phyloP scores from a whole-genome alignment of 1,284 basidiomycete genomes.

The Tilletia indica region DNA sequence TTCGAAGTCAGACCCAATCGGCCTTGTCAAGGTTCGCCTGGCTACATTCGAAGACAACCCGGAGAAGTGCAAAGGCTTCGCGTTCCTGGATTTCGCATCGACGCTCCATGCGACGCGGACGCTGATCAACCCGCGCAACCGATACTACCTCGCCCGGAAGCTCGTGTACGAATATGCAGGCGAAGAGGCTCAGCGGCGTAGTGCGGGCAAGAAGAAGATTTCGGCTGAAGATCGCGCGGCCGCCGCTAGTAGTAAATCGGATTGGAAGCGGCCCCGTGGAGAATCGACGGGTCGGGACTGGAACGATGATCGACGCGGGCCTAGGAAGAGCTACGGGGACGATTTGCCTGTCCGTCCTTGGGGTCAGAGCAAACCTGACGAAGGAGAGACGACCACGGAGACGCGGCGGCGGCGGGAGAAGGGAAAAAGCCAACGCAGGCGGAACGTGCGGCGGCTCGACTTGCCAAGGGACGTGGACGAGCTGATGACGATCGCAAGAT shows the following conservation, averaged over 20 bases:
- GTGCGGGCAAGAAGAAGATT: slow-evolving; percentile 35
- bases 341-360: slow-evolving; percentile 14
- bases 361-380: slow-evolving; percentile 11
- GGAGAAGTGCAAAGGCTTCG: slow-evolving; percentile 92
- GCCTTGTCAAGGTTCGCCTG: slow-evolving; percentile 84
- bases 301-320: slow-evolving; percentile 21
- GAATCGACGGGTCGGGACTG: slow-evolving; percentile 15
- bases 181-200: slow-evolving; percentile 69
- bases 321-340: background rate
- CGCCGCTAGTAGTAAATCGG: background rate
- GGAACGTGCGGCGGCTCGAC: slow-evolving; percentile 40
- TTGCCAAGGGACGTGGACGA: slow-evolving; percentile 17
- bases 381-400: background rate
- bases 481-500: slow-evolving; percentile 19
- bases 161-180: slow-evolving; percentile 86
- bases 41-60: slow-evolving; percentile 88
- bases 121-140: slow-evolving; percentile 79
- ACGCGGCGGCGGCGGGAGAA: slow-evolving; percentile 23
- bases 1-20: slow-evolving; percentile 50
- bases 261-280: background rate
- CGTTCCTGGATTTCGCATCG: slow-evolving; percentile 86
- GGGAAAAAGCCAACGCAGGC: slow-evolving; percentile 45
- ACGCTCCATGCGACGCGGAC: slow-evolving; percentile 76
- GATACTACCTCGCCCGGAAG: slow-evolving; percentile 76
- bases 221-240: slow-evolving; percentile 27